phyloP scores from a whole-genome alignment of 108 stramenopile species.

The Stephanodiscus minutulus region DNA sequence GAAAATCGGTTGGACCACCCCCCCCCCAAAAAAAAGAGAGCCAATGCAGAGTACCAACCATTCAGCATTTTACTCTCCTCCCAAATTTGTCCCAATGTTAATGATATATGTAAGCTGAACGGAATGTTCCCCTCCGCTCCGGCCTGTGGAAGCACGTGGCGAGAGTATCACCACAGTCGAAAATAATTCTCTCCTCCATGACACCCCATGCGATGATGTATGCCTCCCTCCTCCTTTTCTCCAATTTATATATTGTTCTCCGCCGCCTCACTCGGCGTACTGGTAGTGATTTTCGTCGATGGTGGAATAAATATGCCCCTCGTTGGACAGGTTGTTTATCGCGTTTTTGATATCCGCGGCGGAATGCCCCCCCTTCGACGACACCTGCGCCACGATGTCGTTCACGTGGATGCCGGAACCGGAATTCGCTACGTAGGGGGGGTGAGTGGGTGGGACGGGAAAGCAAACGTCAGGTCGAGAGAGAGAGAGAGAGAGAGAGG shows the following conservation, averaged over 20 bases:
- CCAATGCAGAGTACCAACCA: not conserved
- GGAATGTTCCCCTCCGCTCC: too few relatives aligned
- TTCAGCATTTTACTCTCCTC: not conserved
- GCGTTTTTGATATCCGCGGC: slow-evolving; percentile 57
- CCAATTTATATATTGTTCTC: not conserved
- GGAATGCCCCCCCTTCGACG: slow-evolving; percentile 31
- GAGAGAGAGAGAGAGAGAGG: not conserved
- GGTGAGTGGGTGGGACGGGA: too few relatives aligned
- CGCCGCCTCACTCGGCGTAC: slow-evolving; percentile 37
- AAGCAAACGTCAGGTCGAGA: too few relatives aligned
- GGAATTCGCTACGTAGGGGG: not conserved
- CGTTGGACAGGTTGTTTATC: slow-evolving; percentile 60
- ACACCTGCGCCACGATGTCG: slow-evolving; percentile 22
- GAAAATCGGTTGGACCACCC: not conserved
- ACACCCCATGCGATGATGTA: too few relatives aligned
- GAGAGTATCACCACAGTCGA: not conserved
- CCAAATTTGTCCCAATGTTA: not conserved
- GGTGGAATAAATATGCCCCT: slow-evolving; percentile 84
- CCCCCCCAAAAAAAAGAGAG: not conserved
- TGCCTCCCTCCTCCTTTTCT: not conserved
- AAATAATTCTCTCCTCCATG: too few relatives aligned
- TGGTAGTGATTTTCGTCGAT: slow-evolving; percentile 74
- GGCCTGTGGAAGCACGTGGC: too few relatives aligned
- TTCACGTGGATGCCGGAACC: slow-evolving; percentile 53
- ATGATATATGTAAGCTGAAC: slow-evolving; percentile 1